Conservation (phyloP, 2,329 filamentous ascomycete genomes). For the Fusarium napiforme region DNA sequence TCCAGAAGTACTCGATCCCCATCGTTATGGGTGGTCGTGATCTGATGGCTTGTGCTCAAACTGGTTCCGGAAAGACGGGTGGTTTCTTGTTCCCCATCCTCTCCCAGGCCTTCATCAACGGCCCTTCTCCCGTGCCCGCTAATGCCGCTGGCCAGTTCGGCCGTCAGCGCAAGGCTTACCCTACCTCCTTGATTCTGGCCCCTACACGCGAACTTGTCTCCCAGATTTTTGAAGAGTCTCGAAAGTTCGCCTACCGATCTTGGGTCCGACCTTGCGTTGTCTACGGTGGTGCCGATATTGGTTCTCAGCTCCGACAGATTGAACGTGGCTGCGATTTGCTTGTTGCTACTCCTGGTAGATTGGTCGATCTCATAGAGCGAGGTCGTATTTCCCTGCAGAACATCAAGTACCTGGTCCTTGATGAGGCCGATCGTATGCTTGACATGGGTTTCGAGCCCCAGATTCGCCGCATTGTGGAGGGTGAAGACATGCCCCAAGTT, state of each 20-base stretch:
- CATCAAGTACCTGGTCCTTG: constrained; percentile 99
- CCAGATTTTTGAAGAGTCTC: constrained; percentile 96
- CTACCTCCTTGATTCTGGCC: constrained; percentile 93
- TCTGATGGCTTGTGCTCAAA: constrained; percentile 99
- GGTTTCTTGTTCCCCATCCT: constrained; percentile 99
- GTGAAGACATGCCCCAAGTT: constrained; percentile 94
- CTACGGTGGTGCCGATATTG: constrained; percentile 98
- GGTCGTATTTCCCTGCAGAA: constrained; percentile 96
- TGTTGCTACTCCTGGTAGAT: constrained; percentile 95
- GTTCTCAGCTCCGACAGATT: constrained; percentile 96
- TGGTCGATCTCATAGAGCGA: constrained; percentile 98
- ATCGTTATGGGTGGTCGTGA: constrained; percentile 98
- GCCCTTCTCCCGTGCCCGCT: constrained; percentile 77
- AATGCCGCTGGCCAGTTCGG: constrained; percentile 78
- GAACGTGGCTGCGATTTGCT: constrained; percentile 97
- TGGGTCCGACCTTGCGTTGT: constrained; percentile 99
- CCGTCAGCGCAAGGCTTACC: constrained; percentile 97
- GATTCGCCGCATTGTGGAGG: constrained; percentile 97
- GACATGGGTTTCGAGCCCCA: constrained; percentile 99
- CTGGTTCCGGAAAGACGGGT: constrained; percentile 99
- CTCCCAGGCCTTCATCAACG: constrained; percentile 94
- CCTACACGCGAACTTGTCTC: constrained; percentile 98
- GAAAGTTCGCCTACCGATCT: constrained; percentile 98
- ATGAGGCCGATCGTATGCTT: constrained; percentile 99
- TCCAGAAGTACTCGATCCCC: constrained; percentile 99